Percentiles rank a stretch among this genome's conserved stretches.
These are phyloP conservation scores for Mayamaea pseudoterrestris DNA, from an alignment of 108 stramenopile species.

Conservation along the genomic window DNA sequence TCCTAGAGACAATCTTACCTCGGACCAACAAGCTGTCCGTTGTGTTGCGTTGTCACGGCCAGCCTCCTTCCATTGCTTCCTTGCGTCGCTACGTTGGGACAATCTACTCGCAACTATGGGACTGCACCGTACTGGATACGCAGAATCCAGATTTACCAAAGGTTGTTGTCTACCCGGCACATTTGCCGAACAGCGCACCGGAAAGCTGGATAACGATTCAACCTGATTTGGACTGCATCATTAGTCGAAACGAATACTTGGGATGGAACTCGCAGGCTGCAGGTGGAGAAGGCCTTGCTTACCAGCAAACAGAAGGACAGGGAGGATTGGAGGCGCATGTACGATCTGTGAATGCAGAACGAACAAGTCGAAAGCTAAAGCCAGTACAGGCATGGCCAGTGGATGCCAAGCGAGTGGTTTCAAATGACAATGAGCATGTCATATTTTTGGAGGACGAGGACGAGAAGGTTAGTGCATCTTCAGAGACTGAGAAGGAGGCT, in stretches of 20 bases:
- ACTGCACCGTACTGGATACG: conserved; percentile 36
- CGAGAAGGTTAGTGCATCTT: conserved; percentile 6
- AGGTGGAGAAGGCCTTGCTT: conserved; percentile 35
- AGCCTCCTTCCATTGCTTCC: conserved; percentile 40
- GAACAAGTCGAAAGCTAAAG: conserved; percentile 28
- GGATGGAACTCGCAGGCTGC: conserved; percentile 57
- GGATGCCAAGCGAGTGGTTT: conserved; percentile 11
- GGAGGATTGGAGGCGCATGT: conserved; percentile 68
- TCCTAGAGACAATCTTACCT: conserved; percentile 54
- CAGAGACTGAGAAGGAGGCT: background rate
- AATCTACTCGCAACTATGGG: conserved; percentile 77
- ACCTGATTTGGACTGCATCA: conserved; percentile 56
- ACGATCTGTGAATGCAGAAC: conserved; percentile 60
- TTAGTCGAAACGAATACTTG: conserved; percentile 60
- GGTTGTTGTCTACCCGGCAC: conserved; percentile 79
- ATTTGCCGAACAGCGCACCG: conserved; percentile 74
- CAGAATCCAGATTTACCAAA: conserved; percentile 31
- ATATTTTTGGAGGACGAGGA: conserved; percentile 68
- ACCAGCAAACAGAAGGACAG: conserved; percentile 24
- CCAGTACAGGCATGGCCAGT: conserved; percentile 51
- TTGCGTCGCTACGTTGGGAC: conserved; percentile 73
- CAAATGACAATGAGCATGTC: conserved; percentile 19
- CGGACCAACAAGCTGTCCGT: conserved; percentile 43
- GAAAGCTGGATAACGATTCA: conserved; percentile 60
- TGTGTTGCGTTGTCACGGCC: conserved; percentile 38